Conservation (phyloP, 2,329 filamentous ascomycete species). For the Cyphellophora europaea region DNA sequence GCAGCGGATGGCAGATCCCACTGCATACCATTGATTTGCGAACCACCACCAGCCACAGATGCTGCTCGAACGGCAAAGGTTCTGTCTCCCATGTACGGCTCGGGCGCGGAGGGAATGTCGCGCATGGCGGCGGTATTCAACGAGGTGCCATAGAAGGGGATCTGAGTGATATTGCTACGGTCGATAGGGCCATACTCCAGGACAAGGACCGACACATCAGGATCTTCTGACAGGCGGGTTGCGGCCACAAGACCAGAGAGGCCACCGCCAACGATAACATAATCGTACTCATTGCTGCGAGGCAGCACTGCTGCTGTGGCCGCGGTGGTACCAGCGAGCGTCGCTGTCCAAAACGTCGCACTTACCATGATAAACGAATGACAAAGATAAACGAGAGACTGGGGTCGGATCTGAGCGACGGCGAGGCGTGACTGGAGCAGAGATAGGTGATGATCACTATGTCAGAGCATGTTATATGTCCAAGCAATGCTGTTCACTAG, state of each 20-base stretch:
- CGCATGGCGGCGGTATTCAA: slow-evolving; percentile 19
- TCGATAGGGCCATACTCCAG: slow-evolving; percentile 17
- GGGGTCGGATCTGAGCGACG: no score
- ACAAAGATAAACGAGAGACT: no score
- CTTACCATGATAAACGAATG: no score
- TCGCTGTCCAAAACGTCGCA: no score
- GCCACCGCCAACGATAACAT: slow-evolving; percentile 24
- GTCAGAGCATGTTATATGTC: no score
- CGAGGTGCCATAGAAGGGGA: slow-evolving; percentile 8
- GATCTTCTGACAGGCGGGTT: slow-evolving; percentile 17
- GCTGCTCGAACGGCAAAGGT: slow-evolving; percentile 23
- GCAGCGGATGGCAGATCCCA: slow-evolving; percentile 15
- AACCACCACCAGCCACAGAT: slow-evolving; percentile 30
- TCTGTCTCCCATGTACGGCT: slow-evolving; percentile 20
- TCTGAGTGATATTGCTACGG: slow-evolving; percentile 9
- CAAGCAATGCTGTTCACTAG: no score
- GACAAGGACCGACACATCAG: slow-evolving; percentile 12
- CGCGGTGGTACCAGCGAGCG: no score
- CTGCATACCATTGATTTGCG: slow-evolving; percentile 26
- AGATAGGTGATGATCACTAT: no score
- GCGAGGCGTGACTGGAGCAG: no score
- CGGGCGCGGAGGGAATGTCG: slow-evolving; percentile 23
- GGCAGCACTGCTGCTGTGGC: slow-evolving; percentile 1
- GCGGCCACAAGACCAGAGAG: slow-evolving; percentile 21
- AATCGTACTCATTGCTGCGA: slow-evolving; percentile 18